Evolutionary conservation across 805 yeast genomes (phyloP).

Genomic region (Wickerhamomyces bovis): DNA sequence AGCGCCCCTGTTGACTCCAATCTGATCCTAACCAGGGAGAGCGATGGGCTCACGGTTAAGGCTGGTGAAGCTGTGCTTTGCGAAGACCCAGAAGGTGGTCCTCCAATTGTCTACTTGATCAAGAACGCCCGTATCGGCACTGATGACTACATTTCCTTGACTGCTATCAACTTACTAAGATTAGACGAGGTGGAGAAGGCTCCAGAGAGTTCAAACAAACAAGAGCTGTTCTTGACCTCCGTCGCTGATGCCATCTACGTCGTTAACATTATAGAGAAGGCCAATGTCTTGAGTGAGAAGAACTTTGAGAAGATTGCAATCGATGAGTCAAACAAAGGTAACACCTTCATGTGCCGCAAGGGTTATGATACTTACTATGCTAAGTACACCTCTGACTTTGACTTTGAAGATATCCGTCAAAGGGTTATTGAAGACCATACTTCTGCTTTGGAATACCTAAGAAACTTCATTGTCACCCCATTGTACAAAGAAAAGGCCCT

Average conservation of each 20-base stretch:
- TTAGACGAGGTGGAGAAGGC: conserved; percentile 32
- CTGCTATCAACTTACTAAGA: conserved; percentile 43
- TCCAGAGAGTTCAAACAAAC: conserved; percentile 24
- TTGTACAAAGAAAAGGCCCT: conserved; percentile 5
- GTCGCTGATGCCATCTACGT: conserved; percentile 39
- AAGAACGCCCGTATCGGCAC: conserved; percentile 48
- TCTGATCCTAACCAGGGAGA: conserved; percentile 30
- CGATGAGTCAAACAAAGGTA: conserved; percentile 30
- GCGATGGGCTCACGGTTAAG: conserved; percentile 42
- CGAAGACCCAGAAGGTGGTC: conserved; percentile 25
- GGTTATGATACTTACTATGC: conserved; percentile 30
- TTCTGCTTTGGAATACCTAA: conserved; percentile 22
- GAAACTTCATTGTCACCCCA: conserved; percentile 12
- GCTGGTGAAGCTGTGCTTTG: conserved; percentile 50
- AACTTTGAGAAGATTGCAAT: conserved; percentile 30
- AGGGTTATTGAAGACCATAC: conserved; percentile 21
- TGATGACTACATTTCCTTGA: conserved; percentile 40
- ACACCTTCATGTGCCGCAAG: conserved; percentile 26
- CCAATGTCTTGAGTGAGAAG: conserved; percentile 35
- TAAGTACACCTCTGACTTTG: conserved; percentile 18
- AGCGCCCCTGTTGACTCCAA: conserved; percentile 8
- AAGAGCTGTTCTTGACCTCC: conserved; percentile 54
- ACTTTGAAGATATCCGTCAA: conserved; percentile 18
- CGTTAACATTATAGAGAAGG: conserved; percentile 36
- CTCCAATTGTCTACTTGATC: conserved; percentile 40